These are phyloP conservation scores for Aspergillus wentii DNA, from an alignment of 495 filamentous ascomycete species.

Conservation along the genomic window DNA sequence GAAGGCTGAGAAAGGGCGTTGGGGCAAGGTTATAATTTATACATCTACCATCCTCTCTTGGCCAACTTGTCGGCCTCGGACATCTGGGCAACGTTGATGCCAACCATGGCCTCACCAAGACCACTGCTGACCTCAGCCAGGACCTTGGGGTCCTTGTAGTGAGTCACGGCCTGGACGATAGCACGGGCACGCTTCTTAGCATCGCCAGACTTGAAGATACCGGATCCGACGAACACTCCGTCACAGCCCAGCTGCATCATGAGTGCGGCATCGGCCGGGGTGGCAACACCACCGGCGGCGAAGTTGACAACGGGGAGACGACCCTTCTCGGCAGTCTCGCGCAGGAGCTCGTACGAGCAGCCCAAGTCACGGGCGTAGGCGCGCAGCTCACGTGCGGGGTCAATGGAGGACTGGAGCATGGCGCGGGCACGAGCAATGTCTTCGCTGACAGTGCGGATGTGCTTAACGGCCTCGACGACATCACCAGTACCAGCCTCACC, in stretches of 20 bases:
- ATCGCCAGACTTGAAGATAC: constrained; percentile 96
- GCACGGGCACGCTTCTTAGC: constrained; percentile 82
- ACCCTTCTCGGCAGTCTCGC: constrained; percentile 79
- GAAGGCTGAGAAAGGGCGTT: too few relatives aligned
- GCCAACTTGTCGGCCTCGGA: constrained; percentile 75
- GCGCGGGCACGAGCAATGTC: constrained; percentile 74
- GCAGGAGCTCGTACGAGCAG: constrained; percentile 68
- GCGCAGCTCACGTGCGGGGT: constrained; percentile 70
- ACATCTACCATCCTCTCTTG: constrained; percentile 73
- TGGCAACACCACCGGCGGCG: constrained; percentile 93
- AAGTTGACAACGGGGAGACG: constrained; percentile 97
- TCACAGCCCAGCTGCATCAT: constrained; percentile 99
- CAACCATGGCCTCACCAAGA: constrained; percentile 93
- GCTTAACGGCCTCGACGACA: constrained; percentile 92
- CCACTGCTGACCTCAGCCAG: constrained; percentile 83
- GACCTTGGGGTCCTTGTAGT: constrained; percentile 81
- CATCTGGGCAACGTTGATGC: constrained; percentile 76
- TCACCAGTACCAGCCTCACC: constrained; percentile 98
- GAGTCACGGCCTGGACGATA: constrained; percentile 90
- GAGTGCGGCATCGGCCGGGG: constrained; percentile 91
- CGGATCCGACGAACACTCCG: constrained; percentile 93
- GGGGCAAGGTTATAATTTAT: too few relatives aligned
- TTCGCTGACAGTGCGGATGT: constrained; percentile 85
- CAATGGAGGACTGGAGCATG: constrained; percentile 52
- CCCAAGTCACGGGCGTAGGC: constrained; percentile 78